These are phyloP conservation scores for Arxiozyma slooffiae DNA, from an alignment of 1,139 yeast species.

Conservation along the genomic window DNA sequence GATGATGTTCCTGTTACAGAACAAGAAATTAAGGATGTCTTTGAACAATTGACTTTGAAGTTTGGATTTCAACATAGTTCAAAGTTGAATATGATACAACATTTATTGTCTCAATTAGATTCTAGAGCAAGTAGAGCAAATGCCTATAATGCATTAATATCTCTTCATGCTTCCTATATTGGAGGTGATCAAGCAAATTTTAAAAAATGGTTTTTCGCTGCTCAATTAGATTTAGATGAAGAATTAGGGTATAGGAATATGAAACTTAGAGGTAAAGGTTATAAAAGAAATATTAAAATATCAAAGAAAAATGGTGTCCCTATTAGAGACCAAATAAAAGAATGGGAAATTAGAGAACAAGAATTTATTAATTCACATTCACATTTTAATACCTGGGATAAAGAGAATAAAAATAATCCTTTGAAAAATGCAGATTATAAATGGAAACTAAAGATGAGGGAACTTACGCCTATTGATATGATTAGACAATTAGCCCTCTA, in stretches of 20 bases:
- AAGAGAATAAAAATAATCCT: conserved; percentile 52
- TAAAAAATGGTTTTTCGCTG: conserved; percentile 68
- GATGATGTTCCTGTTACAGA: conserved; percentile 34
- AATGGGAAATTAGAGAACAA: conserved; percentile 27
- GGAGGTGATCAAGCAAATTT: conserved; percentile 63
- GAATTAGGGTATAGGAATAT: conserved; percentile 41
- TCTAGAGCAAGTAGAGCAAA: conserved; percentile 61
- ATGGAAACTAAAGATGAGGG: conserved; percentile 57
- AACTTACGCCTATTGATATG: conserved; percentile 44
- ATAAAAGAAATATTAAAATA: conserved; percentile 29
- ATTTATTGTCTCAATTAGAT: conserved; percentile 51
- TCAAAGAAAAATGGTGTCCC: conserved; percentile 32
- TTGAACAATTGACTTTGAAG: conserved; percentile 42
- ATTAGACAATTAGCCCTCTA: conserved; percentile 60
- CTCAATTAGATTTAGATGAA: conserved; percentile 57
- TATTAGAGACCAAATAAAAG: conserved; percentile 26
- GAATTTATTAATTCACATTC: conserved; percentile 28
- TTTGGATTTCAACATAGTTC: conserved; percentile 63
- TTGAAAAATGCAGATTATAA: conserved; percentile 45
- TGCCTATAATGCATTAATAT: conserved; percentile 44
- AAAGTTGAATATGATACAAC: conserved; percentile 56
- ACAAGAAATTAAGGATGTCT: conserved; percentile 47
- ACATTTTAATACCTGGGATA: conserved; percentile 26
- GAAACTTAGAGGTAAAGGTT: conserved; percentile 32
- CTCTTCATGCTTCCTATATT: conserved; percentile 62